These are phyloP conservation scores for Ganoderma resinaceum DNA, from an alignment of 1,284 basidiomycete genomes.

Conservation along the genomic window DNA sequence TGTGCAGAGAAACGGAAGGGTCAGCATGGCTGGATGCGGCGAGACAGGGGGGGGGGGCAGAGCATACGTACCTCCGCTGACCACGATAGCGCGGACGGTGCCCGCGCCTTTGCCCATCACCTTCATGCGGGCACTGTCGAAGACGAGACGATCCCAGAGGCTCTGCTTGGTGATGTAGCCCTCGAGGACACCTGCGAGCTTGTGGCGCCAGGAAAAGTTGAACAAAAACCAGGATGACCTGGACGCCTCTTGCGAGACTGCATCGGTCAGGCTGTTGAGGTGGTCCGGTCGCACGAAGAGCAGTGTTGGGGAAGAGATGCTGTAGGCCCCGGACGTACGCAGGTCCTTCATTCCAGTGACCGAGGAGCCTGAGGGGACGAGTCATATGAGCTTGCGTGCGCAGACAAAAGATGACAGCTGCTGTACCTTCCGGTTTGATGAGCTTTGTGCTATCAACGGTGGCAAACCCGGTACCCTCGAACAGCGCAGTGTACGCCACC, in stretches of 20 bases:
- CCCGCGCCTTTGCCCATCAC: conserved; percentile 65
- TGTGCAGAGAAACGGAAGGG: background rate
- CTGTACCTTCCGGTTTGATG: conserved; percentile 48
- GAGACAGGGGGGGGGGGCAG: background rate
- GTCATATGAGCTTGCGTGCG: background rate
- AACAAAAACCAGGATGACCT: conserved; percentile 58
- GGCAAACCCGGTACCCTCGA: conserved; percentile 74
- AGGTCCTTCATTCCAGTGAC: conserved; percentile 51
- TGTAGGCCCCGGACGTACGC: conserved; percentile 53
- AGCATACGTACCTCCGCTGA: conserved; percentile 62
- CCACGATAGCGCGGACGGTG: conserved; percentile 65
- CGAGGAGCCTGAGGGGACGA: conserved; percentile 6
- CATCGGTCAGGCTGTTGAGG: conserved; percentile 54
- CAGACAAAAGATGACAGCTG: background rate
- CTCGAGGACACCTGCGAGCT: conserved; percentile 65
- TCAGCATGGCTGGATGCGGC: background rate
- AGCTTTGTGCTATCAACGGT: conserved; percentile 64
- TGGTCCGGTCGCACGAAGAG: conserved; percentile 69
- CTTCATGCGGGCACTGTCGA: conserved; percentile 66
- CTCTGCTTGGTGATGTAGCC: conserved; percentile 79
- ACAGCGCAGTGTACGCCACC: conserved; percentile 77
- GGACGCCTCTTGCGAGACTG: conserved; percentile 61
- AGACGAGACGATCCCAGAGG: conserved; percentile 79
- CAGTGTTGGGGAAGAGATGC: conserved; percentile 73
- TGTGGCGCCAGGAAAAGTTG: conserved; percentile 75